phyloP scores from a whole-genome alignment of 2,329 filamentous ascomycete species.

The Colletotrichum tanaceti region DNA sequence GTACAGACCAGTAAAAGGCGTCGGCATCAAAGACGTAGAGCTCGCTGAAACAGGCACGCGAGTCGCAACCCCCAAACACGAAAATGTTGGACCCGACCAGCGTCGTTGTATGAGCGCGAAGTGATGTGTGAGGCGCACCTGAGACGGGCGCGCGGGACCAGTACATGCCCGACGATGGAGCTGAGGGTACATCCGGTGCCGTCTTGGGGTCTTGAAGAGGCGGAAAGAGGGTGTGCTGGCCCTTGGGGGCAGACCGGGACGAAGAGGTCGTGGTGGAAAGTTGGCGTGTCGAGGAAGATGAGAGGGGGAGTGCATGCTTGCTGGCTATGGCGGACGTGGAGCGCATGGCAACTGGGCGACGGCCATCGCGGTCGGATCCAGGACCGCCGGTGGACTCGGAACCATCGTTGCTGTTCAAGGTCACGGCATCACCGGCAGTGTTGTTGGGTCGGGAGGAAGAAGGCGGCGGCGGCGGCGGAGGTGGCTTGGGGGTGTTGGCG shows the following conservation, averaged over 20 bases:
- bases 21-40: constrained; percentile 77
- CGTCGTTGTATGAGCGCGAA: constrained; percentile 75
- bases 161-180: constrained; percentile 78
- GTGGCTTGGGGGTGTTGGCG: constrained; percentile 37
- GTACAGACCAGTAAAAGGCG: constrained; percentile 75
- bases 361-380: constrained; percentile 45
- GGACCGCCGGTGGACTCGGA: constrained; percentile 45
- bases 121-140: constrained; percentile 68
- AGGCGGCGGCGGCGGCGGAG: constrained; percentile 37
- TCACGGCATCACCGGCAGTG: constrained; percentile 42
- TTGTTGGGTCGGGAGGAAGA: constrained; percentile 34
- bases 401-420: constrained; percentile 40
- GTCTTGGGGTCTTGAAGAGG: constrained; percentile 67
- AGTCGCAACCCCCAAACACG: constrained; percentile 76
- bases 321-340: constrained; percentile 65
- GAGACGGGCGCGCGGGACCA: constrained; percentile 76
- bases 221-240: constrained; percentile 63
- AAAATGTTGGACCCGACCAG: constrained; percentile 75
- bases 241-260: constrained; percentile 47
- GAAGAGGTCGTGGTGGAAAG: constrained; percentile 20
- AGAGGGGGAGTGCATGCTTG: constrained; percentile 40
- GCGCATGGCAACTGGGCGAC: constrained; percentile 60
- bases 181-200: constrained; percentile 69
- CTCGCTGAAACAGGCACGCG: constrained; percentile 75
- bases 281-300: constrained; percentile 32